Evolutionary conservation across 1,284 basidiomycete species (phyloP).

Genomic region (Heterobasidion irregulare): DNA sequence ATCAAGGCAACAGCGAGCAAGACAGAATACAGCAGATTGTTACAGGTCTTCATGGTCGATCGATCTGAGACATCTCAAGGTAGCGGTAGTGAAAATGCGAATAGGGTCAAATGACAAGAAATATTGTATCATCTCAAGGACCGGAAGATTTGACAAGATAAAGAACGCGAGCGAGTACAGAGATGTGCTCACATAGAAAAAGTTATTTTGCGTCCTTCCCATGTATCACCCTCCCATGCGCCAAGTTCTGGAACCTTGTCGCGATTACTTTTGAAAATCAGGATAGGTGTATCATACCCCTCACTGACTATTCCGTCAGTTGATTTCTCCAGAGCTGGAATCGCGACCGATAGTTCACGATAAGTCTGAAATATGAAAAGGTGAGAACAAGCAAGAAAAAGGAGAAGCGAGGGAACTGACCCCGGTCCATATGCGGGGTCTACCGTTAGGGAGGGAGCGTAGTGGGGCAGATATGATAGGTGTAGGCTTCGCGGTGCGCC

Average conservation of each 20-base stretch:
- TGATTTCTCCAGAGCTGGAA: not conserved
- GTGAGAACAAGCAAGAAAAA: not conserved
- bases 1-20: not conserved
- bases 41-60: no score
- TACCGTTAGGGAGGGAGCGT: not conserved
- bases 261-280: not conserved
- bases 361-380: not conserved
- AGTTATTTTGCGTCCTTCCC: slow-evolving; percentile 5
- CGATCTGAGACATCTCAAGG: not conserved
- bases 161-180: not conserved
- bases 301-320: not conserved
- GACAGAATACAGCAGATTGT: not conserved
- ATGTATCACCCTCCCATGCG: slow-evolving; percentile 4
- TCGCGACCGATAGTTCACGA: not conserved
- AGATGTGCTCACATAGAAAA: slow-evolving; percentile 8
- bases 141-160: not conserved
- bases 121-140: not conserved
- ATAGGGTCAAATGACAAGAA: not conserved
- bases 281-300: not conserved
- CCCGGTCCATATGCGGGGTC: not conserved
- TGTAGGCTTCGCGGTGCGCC: not conserved
- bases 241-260: slow-evolving; percentile 1
- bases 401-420: not conserved
- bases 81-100: not conserved
- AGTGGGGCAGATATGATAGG: not conserved